Percentiles rank a stretch among this genome's conserved stretches.
Evolutionary conservation across 2,329 filamentous ascomycete species (phyloP).

Genomic region (Fusarium circinatum): DNA sequence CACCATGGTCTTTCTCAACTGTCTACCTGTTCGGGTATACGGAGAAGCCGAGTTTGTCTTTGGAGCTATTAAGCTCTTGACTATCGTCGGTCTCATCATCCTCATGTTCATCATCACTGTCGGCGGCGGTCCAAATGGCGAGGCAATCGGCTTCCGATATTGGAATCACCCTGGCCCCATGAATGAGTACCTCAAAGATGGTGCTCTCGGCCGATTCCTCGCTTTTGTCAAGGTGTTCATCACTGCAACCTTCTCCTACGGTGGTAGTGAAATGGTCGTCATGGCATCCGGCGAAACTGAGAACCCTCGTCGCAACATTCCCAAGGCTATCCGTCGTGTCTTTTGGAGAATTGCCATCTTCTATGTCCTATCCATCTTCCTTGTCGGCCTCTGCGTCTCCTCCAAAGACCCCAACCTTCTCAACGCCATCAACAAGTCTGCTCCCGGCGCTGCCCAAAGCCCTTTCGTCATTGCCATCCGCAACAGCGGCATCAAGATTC

Average conservation of each 20-base stretch:
- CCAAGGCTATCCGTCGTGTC: conserved; percentile 69
- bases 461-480: conserved; percentile 76
- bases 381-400: conserved; percentile 71
- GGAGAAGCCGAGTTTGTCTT: conserved; percentile 72
- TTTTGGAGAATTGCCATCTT: conserved; percentile 71
- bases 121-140: conserved; percentile 62
- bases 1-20: conserved; percentile 23
- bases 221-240: conserved; percentile 68
- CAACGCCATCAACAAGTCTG: conserved; percentile 63
- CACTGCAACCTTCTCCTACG: conserved; percentile 70
- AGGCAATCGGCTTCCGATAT: conserved; percentile 55
- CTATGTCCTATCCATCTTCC: conserved; percentile 70
- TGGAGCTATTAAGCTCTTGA: conserved; percentile 68
- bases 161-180: conserved; percentile 57
- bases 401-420: conserved; percentile 72
- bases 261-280: conserved; percentile 70
- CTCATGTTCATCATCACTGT: conserved; percentile 58
- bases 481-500: conserved; percentile 69
- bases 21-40: conserved; percentile 20
- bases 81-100: conserved; percentile 67
- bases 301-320: conserved; percentile 6
- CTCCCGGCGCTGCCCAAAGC: conserved; percentile 53
- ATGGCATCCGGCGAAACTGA: conserved; percentile 60
- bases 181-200: conserved; percentile 59
- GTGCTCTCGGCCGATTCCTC: conserved; percentile 64